Conservation (phyloP, 805 yeast species). For the Candida coleopterorum region DNA sequence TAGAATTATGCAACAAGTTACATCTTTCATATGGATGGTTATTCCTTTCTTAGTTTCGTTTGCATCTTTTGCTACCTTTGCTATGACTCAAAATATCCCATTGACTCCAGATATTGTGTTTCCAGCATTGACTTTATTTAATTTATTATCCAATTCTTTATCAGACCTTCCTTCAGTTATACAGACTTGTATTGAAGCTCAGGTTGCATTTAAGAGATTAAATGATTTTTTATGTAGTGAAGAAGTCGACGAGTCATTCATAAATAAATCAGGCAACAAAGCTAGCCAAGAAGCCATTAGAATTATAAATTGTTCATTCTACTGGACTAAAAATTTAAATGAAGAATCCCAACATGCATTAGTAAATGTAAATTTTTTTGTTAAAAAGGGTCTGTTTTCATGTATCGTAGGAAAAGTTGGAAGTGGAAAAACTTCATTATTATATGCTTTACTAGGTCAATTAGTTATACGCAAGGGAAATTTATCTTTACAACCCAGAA, state of each 20-base stretch:
- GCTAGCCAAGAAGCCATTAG: constrained; percentile 16
- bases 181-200: constrained; percentile 28
- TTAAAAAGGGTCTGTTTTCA: constrained; percentile 30
- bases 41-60: constrained; percentile 34
- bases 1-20: constrained; percentile 29
- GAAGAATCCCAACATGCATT: constrained; percentile 21
- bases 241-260: constrained; percentile 28
- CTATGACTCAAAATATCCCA: constrained; percentile 17
- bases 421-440: constrained; percentile 34
- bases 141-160: constrained; percentile 30
- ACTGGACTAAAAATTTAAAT: constrained; percentile 27
- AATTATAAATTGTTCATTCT: constrained; percentile 27
- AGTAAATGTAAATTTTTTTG: constrained; percentile 25
- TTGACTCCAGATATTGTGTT: constrained; percentile 34
- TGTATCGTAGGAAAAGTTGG: constrained; percentile 41
- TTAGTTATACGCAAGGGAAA: constrained; percentile 15
- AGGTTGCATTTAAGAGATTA: too few relatives aligned
- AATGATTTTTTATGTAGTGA: too few relatives aligned
- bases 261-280: constrained; percentile 7
- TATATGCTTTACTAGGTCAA: constrained; percentile 32
- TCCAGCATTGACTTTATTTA: constrained; percentile 36
- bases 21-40: constrained; percentile 30
- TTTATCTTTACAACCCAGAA: constrained; percentile 3
- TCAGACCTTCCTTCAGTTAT: constrained; percentile 19
- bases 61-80: constrained; percentile 26